Conservation (phyloP, 2,329 filamentous ascomycete species). For the Botrytis pseudocinerea region DNA sequence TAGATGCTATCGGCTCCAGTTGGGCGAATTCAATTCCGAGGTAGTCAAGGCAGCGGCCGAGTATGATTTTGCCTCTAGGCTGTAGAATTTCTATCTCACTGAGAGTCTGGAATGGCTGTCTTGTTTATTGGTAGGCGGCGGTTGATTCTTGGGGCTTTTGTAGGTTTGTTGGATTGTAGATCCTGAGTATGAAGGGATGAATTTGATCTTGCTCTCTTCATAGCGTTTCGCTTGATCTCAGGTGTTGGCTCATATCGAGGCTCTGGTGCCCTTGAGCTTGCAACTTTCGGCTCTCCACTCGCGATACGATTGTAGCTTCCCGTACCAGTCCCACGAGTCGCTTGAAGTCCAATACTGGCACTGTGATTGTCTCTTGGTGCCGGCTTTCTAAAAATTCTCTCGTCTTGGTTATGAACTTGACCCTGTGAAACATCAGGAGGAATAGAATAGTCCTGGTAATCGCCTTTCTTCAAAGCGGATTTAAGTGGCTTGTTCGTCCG, state of each 20-base stretch:
- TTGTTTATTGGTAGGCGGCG: neutral
- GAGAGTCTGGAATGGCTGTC: conserved; percentile 24
- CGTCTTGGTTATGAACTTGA: neutral
- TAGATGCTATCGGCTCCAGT: neutral
- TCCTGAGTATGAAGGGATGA: neutral
- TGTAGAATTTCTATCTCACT: neutral
- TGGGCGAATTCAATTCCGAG: neutral
- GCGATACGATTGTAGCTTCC: conserved; percentile 23
- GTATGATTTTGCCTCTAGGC: neutral
- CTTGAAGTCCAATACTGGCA: neutral
- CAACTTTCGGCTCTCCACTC: neutral
- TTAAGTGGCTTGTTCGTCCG: conserved; percentile 18
- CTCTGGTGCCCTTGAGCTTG: neutral
- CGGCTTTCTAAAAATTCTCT: neutral
- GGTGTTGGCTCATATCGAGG: conserved; percentile 2
- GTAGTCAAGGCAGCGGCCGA: neutral
- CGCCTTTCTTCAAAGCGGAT: conserved; percentile 26
- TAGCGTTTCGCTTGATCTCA: conserved; percentile 16
- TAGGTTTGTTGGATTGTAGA: neutral
- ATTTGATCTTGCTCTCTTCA: conserved; percentile 24
- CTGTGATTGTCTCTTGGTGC: neutral
- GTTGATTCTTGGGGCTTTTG: conserved; percentile 21
- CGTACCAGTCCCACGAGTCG: neutral
- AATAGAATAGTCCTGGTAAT: neutral
- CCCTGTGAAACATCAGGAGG: neutral